Conservation (phyloP, 2,329 filamentous ascomycete species). For the Magnaporthiopsis rhizophila region DNA sequence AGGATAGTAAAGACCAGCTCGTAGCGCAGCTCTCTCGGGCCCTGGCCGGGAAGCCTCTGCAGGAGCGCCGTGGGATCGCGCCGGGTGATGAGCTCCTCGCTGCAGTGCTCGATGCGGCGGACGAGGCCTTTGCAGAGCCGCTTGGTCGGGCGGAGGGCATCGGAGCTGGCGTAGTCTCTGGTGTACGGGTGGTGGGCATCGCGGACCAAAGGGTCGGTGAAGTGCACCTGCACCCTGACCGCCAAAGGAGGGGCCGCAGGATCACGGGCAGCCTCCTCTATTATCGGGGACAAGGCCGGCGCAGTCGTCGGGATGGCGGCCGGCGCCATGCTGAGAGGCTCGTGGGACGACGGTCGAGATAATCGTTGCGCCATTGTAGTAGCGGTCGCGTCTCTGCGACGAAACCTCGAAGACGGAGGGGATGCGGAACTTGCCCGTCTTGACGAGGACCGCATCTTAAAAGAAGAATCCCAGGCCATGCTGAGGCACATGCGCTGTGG, state of each 20-base stretch:
- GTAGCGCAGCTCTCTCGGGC: conserved; percentile 37
- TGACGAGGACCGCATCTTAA: conserved; percentile 2
- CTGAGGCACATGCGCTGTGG: conserved; percentile 3
- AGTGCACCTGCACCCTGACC: conserved; percentile 12
- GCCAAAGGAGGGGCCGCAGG: conserved; percentile 3
- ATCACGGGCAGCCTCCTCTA: conserved; percentile 2
- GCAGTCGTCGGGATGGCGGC: background rate
- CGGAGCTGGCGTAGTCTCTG: conserved; percentile 38
- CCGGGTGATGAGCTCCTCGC: conserved; percentile 44
- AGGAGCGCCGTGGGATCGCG: conserved; percentile 40
- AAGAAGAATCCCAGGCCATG: conserved; percentile 5
- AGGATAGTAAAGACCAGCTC: conserved; percentile 39
- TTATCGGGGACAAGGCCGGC: conserved; percentile 4
- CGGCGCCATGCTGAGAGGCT: conserved; percentile 5
- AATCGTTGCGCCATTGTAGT: background rate
- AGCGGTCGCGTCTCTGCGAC: background rate
- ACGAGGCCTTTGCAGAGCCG: conserved; percentile 41
- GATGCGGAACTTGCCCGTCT: background rate
- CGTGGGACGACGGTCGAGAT: background rate
- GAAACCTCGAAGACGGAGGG: background rate
- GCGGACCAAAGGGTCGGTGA: conserved; percentile 9
- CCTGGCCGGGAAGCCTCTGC: conserved; percentile 17
- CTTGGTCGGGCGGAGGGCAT: conserved; percentile 33
- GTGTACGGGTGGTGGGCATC: conserved; percentile 21
- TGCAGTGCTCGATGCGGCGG: conserved; percentile 42